These are phyloP conservation scores for Candida xiaguanensis DNA, from an alignment of 805 yeast species.

Conservation along the genomic window DNA sequence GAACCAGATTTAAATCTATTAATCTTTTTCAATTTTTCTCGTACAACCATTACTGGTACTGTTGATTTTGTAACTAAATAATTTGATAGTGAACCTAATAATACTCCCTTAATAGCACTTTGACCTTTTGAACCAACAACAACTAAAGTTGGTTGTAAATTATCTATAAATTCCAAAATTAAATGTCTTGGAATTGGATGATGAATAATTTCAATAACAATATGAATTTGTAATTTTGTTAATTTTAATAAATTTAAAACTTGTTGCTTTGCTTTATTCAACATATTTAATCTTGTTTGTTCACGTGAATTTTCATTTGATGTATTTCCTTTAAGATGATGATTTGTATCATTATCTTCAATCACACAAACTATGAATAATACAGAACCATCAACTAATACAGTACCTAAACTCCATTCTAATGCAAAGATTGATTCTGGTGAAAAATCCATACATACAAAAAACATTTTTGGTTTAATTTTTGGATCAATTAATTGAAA, in stretches of 20 bases:
- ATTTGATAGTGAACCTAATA: constrained; percentile 69
- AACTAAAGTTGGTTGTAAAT: constrained; percentile 68
- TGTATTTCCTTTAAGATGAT: constrained; percentile 38
- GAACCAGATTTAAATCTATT: constrained; percentile 50
- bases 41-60: constrained; percentile 79
- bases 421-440: constrained; percentile 81
- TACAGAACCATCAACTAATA: constrained; percentile 78
- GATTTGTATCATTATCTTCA: constrained; percentile 44
- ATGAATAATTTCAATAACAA: constrained; percentile 69
- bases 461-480: constrained; percentile 54
- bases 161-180: constrained; percentile 65
- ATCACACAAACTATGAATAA: constrained; percentile 65
- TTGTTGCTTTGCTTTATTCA: constrained; percentile 41
- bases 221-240: constrained; percentile 69
- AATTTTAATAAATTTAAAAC: constrained; percentile 50
- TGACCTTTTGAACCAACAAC: constrained; percentile 75
- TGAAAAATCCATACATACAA: constrained; percentile 78
- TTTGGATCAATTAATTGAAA: constrained; percentile 47
- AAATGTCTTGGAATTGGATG: constrained; percentile 74
- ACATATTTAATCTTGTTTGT: constrained; percentile 33
- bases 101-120: constrained; percentile 67
- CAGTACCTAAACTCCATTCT: constrained; percentile 86
- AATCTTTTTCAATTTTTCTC: constrained; percentile 66
- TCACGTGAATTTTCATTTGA: constrained; percentile 35
- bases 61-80: constrained; percentile 67